phyloP scores from a whole-genome alignment of 2,329 filamentous ascomycete genomes.

The Sporothrix pallida region DNA sequence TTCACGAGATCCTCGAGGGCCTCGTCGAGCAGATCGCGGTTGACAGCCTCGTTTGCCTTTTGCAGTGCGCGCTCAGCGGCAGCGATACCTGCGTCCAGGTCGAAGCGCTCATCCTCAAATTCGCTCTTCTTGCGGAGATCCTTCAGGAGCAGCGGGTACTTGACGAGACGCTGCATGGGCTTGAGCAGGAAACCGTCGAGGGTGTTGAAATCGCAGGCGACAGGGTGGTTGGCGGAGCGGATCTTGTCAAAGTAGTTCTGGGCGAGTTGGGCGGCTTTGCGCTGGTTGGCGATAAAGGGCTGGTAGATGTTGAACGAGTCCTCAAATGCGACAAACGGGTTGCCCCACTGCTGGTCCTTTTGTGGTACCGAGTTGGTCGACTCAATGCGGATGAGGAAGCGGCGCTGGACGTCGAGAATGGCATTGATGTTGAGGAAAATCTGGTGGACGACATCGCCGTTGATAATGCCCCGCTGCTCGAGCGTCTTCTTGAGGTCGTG shows the following conservation, averaged over 20 bases:
- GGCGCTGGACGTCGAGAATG: constrained; percentile 91
- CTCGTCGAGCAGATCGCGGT: constrained; percentile 82
- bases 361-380: constrained; percentile 86
- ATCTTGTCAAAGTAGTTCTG: constrained; percentile 88
- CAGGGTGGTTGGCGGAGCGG: constrained; percentile 72
- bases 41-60: constrained; percentile 88
- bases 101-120: constrained; percentile 70
- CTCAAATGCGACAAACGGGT: constrained; percentile 83
- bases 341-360: constrained; percentile 87
- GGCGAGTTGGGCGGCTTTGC: constrained; percentile 85
- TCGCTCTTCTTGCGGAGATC: constrained; percentile 87
- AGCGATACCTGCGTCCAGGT: constrained; percentile 77
- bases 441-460: constrained; percentile 87
- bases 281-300: constrained; percentile 95
- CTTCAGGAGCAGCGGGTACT: constrained; percentile 89
- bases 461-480: constrained; percentile 84
- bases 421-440: constrained; percentile 97
- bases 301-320: constrained; percentile 92
- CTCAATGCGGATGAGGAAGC: constrained; percentile 94
- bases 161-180: constrained; percentile 92
- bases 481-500: constrained; percentile 90
- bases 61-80: constrained; percentile 81
- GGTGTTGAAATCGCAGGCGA: constrained; percentile 85
- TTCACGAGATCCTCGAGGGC: constrained; percentile 80
- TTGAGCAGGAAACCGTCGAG: constrained; percentile 93